Base-by-base conservation (phyloP, 2,329 filamentous ascomycete genomes). In the Xylaria polymorpha region DNA sequence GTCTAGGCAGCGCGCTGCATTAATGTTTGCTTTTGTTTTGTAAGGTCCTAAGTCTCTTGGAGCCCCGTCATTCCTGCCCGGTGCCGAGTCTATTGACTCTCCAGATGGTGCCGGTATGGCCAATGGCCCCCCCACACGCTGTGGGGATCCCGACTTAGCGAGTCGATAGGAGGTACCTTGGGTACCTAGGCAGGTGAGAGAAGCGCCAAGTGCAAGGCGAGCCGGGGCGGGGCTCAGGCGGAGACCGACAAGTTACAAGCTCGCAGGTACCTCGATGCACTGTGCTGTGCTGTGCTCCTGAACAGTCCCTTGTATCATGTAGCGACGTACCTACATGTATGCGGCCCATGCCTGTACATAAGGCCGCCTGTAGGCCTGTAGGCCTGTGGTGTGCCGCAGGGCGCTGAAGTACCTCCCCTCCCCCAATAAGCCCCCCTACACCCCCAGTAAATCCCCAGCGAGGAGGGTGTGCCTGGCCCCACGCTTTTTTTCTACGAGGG, bases 51-150 rank as follows among this genome's bases (percentile, higher is more conserved):
- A 71, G 71, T 74, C 74, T 72, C 71, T 18, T 60, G 46, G 61
- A 61, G 66, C 56, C 60, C 66, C 48, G 61, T 56, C 60, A 55
- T 64, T 29, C 15, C 37, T 61, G 61, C 48, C 72, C 75, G 75
- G 73, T 69, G 64, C 56, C 67, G 64, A 64, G 60, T 61, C 66
- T 61, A 68, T 64, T 58, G 56, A 60, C 60, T 61, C 50, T 60
- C 55, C 60, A 62, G 64, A 41, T 61, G 48, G 48, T 51, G 10
- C 46, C 22, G 69, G 62, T 57, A 58, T 61, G 55, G 58, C 43
- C 67, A 69, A 64, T 71, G 67, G 68, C 61, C 63, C 75, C 74
- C 76, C 76, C 76, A 75, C 76, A 77, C 74, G 44, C 66, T 64
- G 74, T 74, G 69, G 74, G 70, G 69, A 66, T 64, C 68, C 70